phyloP scores from a whole-genome alignment of 73 alveolate genomes.

The Tetrahymena thermophila region DNA sequence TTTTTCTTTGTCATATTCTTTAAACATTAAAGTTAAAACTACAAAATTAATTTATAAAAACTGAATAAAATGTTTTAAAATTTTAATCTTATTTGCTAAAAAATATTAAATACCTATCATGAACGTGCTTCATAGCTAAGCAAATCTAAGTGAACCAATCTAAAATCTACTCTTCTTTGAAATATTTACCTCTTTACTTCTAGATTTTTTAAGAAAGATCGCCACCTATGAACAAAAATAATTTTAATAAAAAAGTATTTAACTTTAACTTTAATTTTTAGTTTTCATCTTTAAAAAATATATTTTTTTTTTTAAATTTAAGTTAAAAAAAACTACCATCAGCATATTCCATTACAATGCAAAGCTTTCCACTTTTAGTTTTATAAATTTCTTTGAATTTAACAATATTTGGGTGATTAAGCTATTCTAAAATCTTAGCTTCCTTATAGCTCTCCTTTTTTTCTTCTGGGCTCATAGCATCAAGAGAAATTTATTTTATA shows the following conservation, averaged over 20 bases:
- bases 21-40: not conserved
- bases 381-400: slow-evolving; percentile 82
- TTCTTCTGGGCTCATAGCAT: slow-evolving; percentile 73
- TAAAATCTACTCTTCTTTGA: slow-evolving; percentile 44
- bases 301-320: slow-evolving; percentile 40
- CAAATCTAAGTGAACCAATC: slow-evolving; percentile 64
- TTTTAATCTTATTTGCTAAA: not conserved
- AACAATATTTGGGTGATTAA: slow-evolving; percentile 89
- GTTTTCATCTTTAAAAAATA: slow-evolving; percentile 1
- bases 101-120: slow-evolving; percentile 51
- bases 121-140: slow-evolving; percentile 57
- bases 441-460: slow-evolving; percentile 81
- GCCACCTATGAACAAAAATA: slow-evolving; percentile 29
- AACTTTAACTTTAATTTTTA: not conserved
- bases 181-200: slow-evolving; percentile 45
- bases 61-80: too few relatives aligned
- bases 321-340: slow-evolving; percentile 76
- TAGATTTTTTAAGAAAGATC: slow-evolving; percentile 44
- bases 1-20: not conserved
- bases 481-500: slow-evolving; percentile 78
- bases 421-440: slow-evolving; percentile 78
- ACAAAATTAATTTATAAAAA: too few relatives aligned
- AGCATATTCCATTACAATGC: slow-evolving; percentile 85
- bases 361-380: slow-evolving; percentile 75
- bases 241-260: not conserved